Percentiles rank a stretch among this genome's conserved stretches.
phyloP scores from a whole-genome alignment of 2,329 filamentous ascomycete genomes.

The Stachybotrys elegans region DNA sequence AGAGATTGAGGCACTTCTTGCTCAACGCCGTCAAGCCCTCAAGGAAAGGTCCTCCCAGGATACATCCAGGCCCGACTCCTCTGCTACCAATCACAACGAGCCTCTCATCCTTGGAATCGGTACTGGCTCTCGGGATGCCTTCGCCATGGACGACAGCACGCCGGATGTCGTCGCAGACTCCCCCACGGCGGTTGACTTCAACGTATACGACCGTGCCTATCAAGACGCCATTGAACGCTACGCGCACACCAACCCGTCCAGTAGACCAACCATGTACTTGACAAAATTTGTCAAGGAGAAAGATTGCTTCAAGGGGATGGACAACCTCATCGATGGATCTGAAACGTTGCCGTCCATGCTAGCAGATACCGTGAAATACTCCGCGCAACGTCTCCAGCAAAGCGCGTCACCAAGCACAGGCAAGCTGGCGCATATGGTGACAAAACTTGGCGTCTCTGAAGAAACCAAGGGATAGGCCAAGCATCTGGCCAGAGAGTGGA shows the following conservation, averaged over 20 bases:
- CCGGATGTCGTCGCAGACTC: constrained; percentile 69
- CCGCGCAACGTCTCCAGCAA: too few species aligned
- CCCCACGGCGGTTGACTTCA: constrained; percentile 75
- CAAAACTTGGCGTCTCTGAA: constrained; percentile 15
- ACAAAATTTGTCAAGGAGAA: constrained; percentile 43
- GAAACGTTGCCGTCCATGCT: constrained; percentile 3
- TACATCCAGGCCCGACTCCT: constrained; percentile 31
- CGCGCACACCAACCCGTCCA: constrained; percentile 47
- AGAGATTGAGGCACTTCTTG: constrained; percentile 44
- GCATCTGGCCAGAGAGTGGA: too few species aligned
- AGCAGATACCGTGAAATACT: constrained; percentile 9
- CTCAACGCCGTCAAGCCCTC: constrained; percentile 38
- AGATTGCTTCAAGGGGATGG: constrained; percentile 31
- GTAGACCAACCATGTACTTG: constrained; percentile 41
- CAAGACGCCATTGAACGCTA: constrained; percentile 68
- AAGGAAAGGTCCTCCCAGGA: constrained; percentile 14
- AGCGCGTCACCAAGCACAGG: constrained; percentile 6
- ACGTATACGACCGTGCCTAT: constrained; percentile 87
- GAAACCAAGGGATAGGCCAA: too few species aligned
- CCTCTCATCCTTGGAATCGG: constrained; percentile 74
- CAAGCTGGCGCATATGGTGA: constrained; percentile 16
- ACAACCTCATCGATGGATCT: constrained; percentile 30
- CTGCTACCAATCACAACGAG: constrained; percentile 50
- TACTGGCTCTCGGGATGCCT: constrained; percentile 50
- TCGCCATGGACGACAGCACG: constrained; percentile 30